phyloP scores from a whole-genome alignment of 306 rosid species.

The Gynostemma pentaphyllum region DNA sequence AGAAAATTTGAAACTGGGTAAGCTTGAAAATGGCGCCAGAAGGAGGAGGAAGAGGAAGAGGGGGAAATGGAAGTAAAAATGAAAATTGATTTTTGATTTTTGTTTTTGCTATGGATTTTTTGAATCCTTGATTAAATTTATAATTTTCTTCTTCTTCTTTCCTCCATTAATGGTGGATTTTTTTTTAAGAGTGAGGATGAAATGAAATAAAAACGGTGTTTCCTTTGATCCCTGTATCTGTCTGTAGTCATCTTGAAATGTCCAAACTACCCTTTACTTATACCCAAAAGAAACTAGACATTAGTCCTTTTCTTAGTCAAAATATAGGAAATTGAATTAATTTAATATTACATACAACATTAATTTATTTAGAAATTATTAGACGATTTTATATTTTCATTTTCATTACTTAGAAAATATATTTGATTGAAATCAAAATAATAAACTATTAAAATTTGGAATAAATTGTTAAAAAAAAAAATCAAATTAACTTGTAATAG shows the following conservation, averaged over 20 bases:
- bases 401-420: too few relatives aligned
- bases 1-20: conserved; percentile 15
- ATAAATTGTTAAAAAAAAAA: too few relatives aligned
- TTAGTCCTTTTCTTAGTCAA: neutral
- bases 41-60: conserved; percentile 17
- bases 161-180: conserved; percentile 62
- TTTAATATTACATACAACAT: too few relatives aligned
- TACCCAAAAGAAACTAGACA: too few relatives aligned
- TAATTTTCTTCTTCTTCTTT: conserved; percentile 18
- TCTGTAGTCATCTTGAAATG: neutral
- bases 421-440: too few relatives aligned
- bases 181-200: neutral
- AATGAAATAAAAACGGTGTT: neutral
- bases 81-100: conserved; percentile 8
- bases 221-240: neutral
- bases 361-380: too few relatives aligned
- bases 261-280: neutral
- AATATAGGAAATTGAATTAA: too few relatives aligned
- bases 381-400: too few relatives aligned
- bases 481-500: too few relatives aligned
- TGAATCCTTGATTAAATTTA: conserved; percentile 8
- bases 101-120: conserved; percentile 24
- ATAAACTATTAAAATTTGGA: too few relatives aligned
- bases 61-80: neutral
- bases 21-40: conserved; percentile 71